Base-by-base conservation (phyloP, 208 protist species). In the Crithidia sp. region DNA sequence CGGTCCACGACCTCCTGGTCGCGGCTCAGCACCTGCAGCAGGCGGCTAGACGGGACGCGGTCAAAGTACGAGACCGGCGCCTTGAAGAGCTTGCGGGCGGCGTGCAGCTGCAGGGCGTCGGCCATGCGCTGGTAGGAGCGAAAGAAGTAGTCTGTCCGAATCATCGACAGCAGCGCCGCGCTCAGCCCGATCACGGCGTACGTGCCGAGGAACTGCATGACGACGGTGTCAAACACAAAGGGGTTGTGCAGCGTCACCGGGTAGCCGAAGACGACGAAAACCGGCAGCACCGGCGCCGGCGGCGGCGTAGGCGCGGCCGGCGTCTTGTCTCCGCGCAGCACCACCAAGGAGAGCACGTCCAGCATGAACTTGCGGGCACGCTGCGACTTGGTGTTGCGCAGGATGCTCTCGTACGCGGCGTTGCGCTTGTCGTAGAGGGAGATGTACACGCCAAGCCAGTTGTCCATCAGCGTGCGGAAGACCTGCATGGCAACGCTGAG, bases 11-110 rank as follows among this genome's bases (percentile, higher is more conserved):
- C 79, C 59, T 89, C 87, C 62, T 92, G 87, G 63, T 95, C 87
- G 55, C 84, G 79, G 65, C 77, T 90, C 13, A 95, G 82, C 9
- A 89, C 77, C 28, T 87, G 77, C 49, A 90, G 65, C 4, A 95
- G 75, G 5, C 67, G 76, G 52, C 90, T 88, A 6, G 77, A 75
- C 13, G 87, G 68, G 47, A 90, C 84, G 49, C 82, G 79, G 49
- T 95, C 90, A 79, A 92, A 95, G 66, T 88, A 92, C 45, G 90
- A 95, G 9, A 88, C 87, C 16, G 90, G 87, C 3, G 87, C 90
- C 54, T 58, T 60, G 63, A 95, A 92, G 47, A 95, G 71, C 40
- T 78, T 76, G 44, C 79, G 77, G 36, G 91, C 83, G 3, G 80
- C 90, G 47, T 74, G 62, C 50, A 90, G 75, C 54, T 91, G 85